A percentile compares a stretch with the other conserved stretches of the same genome.
Conservation (phyloP, 2,329 filamentous ascomycete genomes). For the Alternaria sp. region DNA sequence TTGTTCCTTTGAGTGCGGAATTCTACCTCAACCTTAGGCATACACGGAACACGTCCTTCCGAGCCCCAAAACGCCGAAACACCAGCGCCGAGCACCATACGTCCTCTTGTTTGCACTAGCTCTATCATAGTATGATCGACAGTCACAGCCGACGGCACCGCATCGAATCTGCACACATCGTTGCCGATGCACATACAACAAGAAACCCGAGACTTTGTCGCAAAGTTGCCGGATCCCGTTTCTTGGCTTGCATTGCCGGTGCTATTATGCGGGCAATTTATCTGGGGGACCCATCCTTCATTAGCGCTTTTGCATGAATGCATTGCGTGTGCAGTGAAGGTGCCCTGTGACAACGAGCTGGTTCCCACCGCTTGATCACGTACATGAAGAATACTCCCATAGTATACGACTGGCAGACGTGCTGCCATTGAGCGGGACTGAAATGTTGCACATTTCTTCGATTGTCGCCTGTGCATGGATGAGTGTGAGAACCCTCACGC, state of each 20-base stretch:
- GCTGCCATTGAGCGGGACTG: neutral
- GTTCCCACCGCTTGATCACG: neutral
- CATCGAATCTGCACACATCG: neutral
- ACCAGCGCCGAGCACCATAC: neutral
- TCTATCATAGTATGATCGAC: slow-evolving; percentile 7
- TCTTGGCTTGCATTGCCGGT: slow-evolving; percentile 21
- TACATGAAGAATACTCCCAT: neutral
- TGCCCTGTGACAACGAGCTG: neutral
- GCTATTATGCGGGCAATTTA: slow-evolving; percentile 14
- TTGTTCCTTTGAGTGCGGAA: slow-evolving; percentile 63
- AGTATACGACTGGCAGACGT: neutral
- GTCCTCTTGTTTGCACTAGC: slow-evolving; percentile 28
- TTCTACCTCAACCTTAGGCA: slow-evolving; percentile 2
- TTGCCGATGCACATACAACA: slow-evolving; percentile 12
- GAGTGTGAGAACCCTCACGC: neutral
- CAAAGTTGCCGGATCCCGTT: neutral
- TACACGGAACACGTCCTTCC: neutral
- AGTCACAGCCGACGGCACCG: neutral
- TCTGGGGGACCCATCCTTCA: slow-evolving; percentile 27
- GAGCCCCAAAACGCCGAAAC: neutral
- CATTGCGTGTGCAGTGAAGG: slow-evolving; percentile 23
- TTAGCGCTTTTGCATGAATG: slow-evolving; percentile 21
- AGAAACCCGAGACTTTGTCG: slow-evolving; percentile 13
- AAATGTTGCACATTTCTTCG: neutral
- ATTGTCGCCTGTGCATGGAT: neutral